These are phyloP conservation scores for Chamaecrista fasciculata DNA, from an alignment of 306 rosid genomes.

Conservation along the genomic window DNA sequence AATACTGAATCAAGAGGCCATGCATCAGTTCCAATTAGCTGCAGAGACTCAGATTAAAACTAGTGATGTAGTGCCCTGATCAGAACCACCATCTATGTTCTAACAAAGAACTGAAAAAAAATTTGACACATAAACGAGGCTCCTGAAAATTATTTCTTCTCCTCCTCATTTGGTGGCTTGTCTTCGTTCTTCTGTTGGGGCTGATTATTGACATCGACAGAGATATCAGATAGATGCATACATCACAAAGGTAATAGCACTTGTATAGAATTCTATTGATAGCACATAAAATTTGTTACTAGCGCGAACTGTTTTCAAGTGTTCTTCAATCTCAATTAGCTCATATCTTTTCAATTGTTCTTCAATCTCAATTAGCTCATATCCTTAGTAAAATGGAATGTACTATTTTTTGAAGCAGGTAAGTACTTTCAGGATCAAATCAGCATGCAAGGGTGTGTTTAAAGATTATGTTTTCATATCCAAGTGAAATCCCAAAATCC, in stretches of 20 bases:
- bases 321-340: neutral
- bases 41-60: slow-evolving; percentile 12
- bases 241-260: slow-evolving; percentile 1
- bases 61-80: slow-evolving; percentile 7
- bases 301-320: neutral
- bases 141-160: slow-evolving; percentile 40
- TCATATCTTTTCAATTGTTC: neutral
- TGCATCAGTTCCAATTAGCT: slow-evolving; percentile 22
- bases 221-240: slow-evolving; percentile 9
- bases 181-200: slow-evolving; percentile 71
- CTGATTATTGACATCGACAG: slow-evolving; percentile 30
- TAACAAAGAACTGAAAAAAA: slow-evolving; percentile 15
- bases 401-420: neutral
- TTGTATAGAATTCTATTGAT: neutral
- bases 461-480: neutral
- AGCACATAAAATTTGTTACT: neutral
- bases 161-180: slow-evolving; percentile 58
- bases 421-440: neutral
- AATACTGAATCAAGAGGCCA: slow-evolving; percentile 1
- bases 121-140: slow-evolving; percentile 14
- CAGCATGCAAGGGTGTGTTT: neutral
- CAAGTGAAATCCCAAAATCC: neutral
- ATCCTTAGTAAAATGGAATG: neutral
- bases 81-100: slow-evolving; percentile 22
- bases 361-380: neutral